Evolutionary conservation across 495 filamentous ascomycete species (phyloP).

Genomic region (Penicillium cosmopolitanum): DNA sequence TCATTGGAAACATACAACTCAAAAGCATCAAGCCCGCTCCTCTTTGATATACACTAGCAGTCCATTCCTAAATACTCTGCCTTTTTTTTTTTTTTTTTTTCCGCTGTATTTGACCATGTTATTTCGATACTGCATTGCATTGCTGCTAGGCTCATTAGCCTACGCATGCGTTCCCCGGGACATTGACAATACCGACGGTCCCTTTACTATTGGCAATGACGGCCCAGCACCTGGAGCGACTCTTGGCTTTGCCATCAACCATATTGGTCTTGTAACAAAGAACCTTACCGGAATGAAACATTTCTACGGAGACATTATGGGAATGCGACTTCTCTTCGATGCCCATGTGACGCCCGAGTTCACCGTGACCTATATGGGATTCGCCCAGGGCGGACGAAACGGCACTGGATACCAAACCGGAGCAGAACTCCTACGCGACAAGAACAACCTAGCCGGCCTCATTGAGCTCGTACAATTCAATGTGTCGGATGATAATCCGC

Average conservation of each 20-base stretch:
- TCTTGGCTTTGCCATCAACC: constrained; percentile 37
- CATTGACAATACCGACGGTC: neutral
- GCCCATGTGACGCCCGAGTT: constrained; percentile 24
- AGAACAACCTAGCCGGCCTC: constrained; percentile 37
- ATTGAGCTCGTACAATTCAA: constrained; percentile 33
- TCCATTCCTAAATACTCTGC: neutral
- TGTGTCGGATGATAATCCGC: constrained; percentile 18
- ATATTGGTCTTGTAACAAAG: constrained; percentile 32
- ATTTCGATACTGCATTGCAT: neutral
- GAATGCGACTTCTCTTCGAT: constrained; percentile 39
- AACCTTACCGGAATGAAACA: constrained; percentile 28
- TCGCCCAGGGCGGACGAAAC: constrained; percentile 37
- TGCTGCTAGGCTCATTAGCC: neutral
- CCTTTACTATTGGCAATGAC: constrained; percentile 20
- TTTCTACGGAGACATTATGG: constrained; percentile 36
- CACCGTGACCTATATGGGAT: constrained; percentile 34
- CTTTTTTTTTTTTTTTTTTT: neutral
- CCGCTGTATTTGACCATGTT: neutral
- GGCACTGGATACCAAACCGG: constrained; percentile 39
- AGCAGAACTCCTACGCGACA: constrained; percentile 28
- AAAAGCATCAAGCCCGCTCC: neutral
- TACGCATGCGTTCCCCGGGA: constrained; percentile 1
- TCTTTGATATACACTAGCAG: neutral
- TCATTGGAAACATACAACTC: no score
- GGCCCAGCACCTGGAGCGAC: constrained; percentile 25